phyloP scores from a whole-genome alignment of 1,284 basidiomycete species.

The Cutaneotrichosporon mucoides region DNA sequence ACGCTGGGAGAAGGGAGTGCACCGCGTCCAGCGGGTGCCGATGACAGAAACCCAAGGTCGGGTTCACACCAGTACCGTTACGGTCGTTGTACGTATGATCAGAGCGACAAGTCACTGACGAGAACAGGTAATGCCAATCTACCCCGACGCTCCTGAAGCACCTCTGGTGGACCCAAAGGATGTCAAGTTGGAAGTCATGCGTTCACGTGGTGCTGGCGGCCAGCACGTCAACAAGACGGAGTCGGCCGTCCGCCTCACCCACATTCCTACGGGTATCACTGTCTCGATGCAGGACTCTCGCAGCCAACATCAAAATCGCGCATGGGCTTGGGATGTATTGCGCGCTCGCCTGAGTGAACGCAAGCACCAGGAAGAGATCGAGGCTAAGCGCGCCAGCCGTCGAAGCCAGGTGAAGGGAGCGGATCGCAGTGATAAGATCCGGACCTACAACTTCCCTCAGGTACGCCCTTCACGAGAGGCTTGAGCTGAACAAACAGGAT shows the following conservation, averaged over 20 bases:
- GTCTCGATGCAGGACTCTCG: slow-evolving; percentile 99
- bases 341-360: slow-evolving; percentile 74
- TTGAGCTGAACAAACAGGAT: slow-evolving; percentile 54
- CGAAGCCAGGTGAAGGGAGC: slow-evolving; percentile 70
- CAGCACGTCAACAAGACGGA: slow-evolving; percentile 99
- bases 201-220: slow-evolving; percentile 92
- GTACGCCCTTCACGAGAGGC: slow-evolving; percentile 40
- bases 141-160: slow-evolving; percentile 46
- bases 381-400: slow-evolving; percentile 64
- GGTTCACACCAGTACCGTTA: slow-evolving; percentile 88
- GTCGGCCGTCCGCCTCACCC: slow-evolving; percentile 93
- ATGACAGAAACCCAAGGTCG: slow-evolving; percentile 81
- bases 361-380: slow-evolving; percentile 66
- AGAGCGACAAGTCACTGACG: neutral
- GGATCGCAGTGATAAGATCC: slow-evolving; percentile 83
- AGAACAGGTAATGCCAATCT: slow-evolving; percentile 53
- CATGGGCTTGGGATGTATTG: slow-evolving; percentile 82
- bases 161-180: slow-evolving; percentile 76
- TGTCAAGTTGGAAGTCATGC: slow-evolving; percentile 87
- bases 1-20: slow-evolving; percentile 89
- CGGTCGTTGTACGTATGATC: slow-evolving; percentile 64
- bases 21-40: slow-evolving; percentile 91
- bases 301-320: slow-evolving; percentile 88
- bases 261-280: slow-evolving; percentile 85
- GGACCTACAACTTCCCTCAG: slow-evolving; percentile 90